Conservation (phyloP, 306 rosid species). For the Datisca glomerata region DNA sequence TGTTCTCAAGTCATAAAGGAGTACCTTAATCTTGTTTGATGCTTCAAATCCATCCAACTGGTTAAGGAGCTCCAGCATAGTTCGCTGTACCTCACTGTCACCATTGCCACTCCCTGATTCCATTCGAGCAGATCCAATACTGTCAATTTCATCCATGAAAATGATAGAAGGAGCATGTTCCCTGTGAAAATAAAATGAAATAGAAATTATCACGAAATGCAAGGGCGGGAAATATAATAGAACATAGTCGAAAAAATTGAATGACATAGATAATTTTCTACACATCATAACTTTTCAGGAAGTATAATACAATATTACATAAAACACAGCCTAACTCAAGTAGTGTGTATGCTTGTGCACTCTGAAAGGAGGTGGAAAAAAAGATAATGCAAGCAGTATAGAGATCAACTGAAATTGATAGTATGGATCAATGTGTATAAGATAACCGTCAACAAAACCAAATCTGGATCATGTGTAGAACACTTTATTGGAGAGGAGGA, state of each 20-base stretch:
- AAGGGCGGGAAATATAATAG: neutral
- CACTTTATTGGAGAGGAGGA: too few relatives aligned
- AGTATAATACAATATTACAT: too few relatives aligned
- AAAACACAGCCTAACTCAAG: too few relatives aligned
- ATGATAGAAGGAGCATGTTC: conserved; percentile 99
- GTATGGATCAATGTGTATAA: too few relatives aligned
- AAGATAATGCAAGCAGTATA: too few relatives aligned
- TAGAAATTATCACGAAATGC: neutral
- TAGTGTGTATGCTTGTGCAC: too few relatives aligned
- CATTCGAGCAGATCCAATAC: conserved; percentile 99
- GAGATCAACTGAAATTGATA: too few relatives aligned
- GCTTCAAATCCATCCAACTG: conserved; percentile 99
- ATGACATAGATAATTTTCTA: too few relatives aligned
- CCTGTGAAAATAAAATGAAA: conserved; percentile 26
- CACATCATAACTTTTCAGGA: too few relatives aligned
- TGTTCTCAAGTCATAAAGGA: neutral
- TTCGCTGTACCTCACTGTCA: conserved; percentile 97
- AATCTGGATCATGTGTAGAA: too few relatives aligned
- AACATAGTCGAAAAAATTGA: neutral
- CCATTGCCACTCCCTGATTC: conserved; percentile 99
- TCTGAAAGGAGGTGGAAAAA: too few relatives aligned
- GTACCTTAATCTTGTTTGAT: conserved; percentile 96
- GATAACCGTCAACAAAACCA: too few relatives aligned
- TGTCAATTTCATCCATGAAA: conserved; percentile 98
- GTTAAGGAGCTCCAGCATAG: conserved; percentile 98